Evolutionary conservation across 768 basidiomycete genomes (phyloP), one percentile per base, ranked within the genome.

Genomic region (Lactifluus piperatus): DNA sequence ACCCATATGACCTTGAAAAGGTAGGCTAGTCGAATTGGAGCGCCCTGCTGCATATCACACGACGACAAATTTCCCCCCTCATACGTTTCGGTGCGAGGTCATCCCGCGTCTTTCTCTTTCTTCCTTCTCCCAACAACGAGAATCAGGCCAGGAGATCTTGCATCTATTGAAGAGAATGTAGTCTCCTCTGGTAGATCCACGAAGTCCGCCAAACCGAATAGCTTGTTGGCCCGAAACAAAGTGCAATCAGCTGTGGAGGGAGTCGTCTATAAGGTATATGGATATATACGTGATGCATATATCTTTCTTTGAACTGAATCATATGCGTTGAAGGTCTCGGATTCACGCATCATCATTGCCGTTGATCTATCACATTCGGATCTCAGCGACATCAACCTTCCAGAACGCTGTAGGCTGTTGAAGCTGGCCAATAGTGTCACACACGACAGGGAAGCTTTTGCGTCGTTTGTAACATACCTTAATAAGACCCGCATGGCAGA

Each of bases 401-500:
- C 93, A 6, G 92, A 94, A 66, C 78, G 88, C 51, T 91, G 92
- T 71, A 78, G 90, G 18, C 73, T 94, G 51, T 69, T 97, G 52
- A 97, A 97, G 68, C 77, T 95, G 2, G 93, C 93, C 13, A 97
- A 97, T 65, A 92, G 85, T 55, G 84, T 91, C 16, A 98, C 94
- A 0, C 94, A 89, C 69, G 91, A 94, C 66, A 80, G 94, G 89
- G 83, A 68, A 44, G 62, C 36, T 45, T 53, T 47, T 36, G 20
- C 27, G 4, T 48, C 26, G 7, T 18, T 16, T 16, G 30, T 6
- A 41, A 4, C 34, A 24, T 14, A 51, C 5, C 43, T 22, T 27
- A 41, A 32, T 26, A 30, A 39, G 26, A 45, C 26, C 13, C 32
- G 58, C 39, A 56, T 45, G 34, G 10, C 56, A 92, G 93, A 63